Evolutionary conservation across 768 basidiomycete genomes (phyloP), one percentile per base, ranked within the genome.

Genomic region (Podaxis rugospora): DNA sequence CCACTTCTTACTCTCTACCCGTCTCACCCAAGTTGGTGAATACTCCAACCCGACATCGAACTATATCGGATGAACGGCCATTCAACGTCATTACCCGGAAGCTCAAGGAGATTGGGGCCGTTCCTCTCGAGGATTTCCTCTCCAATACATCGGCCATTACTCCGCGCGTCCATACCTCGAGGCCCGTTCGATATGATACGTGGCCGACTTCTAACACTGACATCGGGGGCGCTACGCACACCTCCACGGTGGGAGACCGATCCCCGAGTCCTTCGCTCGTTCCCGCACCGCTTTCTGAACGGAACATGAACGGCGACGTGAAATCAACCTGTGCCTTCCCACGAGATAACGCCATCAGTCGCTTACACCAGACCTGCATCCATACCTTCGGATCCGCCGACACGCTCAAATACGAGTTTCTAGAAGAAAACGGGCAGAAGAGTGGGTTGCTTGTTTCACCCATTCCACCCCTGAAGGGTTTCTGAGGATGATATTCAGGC

Each of bases 401-500:
- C 47, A 28, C 6, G 14, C 55, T 57, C 55, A 57, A 57, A 13
- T 57, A 57, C 25, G 55, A 57, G 32, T 57, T 57, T 36, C 21
- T 57, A 13, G 55, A 57, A 23, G 55, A 57, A 36, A 57, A 49
- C 32, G 55, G 55, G n/a, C 55, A 49, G 55, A 49, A 57, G 46
- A 57, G 55, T 57, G 18, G 11, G 55, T 56, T 14, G 13, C 49
- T 13, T n/a, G 13, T 21, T 16, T 11, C 28, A 1, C 83, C 63
- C 55, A 72, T 68, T 4, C 53, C 11, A 49, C 62, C 27, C 28
- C 56, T 2, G 37, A 14, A 14, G 14, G 32, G 27, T 49, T 55
- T 23, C n/a, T 40, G 6, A 50, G 57, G n/a, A 49, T 10, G 39
- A 52, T 6, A 36, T 51, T 6, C 66, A 88, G 85, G 67, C 62